Evolutionary conservation across 192 early-diverging fungal genomes (phyloP).

Genomic region (Backusella morwellensis): DNA sequence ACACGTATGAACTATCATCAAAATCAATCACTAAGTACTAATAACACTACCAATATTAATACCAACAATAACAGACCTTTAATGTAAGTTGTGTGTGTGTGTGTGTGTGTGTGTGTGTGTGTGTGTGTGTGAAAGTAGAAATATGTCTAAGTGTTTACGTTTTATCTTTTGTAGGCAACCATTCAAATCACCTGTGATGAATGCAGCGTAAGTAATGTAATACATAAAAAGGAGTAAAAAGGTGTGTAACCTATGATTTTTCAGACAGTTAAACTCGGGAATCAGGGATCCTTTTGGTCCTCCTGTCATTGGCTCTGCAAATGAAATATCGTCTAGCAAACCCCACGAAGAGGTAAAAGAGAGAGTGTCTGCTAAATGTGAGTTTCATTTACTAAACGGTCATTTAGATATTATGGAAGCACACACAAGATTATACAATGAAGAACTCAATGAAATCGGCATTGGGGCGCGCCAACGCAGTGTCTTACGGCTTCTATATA

Average conservation of each 20-base stretch:
- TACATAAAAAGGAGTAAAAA: not conserved
- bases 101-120: conserved; percentile 5
- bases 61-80: not conserved
- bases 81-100: not conserved
- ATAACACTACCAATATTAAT: not conserved
- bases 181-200: conserved; percentile 3
- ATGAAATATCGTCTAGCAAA: not conserved
- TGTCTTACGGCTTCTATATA: conserved; percentile 9
- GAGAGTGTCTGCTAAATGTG: too few relatives aligned
- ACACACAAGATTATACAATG: conserved; percentile 23
- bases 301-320: not conserved
- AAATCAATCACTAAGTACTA: not conserved
- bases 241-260: not conserved
- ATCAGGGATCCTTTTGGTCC: conserved; percentile 11
- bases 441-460: conserved; percentile 13
- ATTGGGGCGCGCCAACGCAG: not conserved
- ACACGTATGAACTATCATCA: not conserved
- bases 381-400: too few relatives aligned
- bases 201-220: not conserved
- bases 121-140: not conserved
- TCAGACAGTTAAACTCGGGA: not conserved
- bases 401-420: conserved; percentile 6
- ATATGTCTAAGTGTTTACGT: not conserved
- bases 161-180: not conserved
- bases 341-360: conserved; percentile 2